Percentiles rank a stretch among this genome's conserved stretches.
Evolutionary conservation across 1,284 basidiomycete species (phyloP).

Genomic region (Spongispora temasekensis): DNA sequence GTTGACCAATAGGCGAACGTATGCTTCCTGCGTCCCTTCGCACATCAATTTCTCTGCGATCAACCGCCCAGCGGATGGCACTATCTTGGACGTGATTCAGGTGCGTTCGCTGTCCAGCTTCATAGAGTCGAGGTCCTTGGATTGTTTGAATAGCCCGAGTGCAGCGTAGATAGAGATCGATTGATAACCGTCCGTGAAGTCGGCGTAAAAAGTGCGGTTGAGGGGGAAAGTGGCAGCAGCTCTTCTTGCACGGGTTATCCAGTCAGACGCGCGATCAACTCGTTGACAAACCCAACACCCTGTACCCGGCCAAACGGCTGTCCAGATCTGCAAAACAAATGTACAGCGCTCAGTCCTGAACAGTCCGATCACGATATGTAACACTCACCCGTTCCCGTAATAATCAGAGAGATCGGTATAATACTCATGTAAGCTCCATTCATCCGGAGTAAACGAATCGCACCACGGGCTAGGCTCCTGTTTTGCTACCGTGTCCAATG

Average conservation of each 20-base stretch:
- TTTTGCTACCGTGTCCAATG: constrained; percentile 17
- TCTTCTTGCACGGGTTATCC: constrained; percentile 58
- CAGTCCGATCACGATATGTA: neutral
- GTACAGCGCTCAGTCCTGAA: neutral
- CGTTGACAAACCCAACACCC: constrained; percentile 82
- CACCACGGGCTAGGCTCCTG: constrained; percentile 69
- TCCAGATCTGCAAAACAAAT: constrained; percentile 50
- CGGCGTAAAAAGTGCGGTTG: constrained; percentile 39
- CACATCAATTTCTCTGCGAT: neutral
- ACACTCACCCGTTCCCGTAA: constrained; percentile 67
- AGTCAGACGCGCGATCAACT: constrained; percentile 79
- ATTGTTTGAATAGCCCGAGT: constrained; percentile 61
- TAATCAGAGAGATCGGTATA: constrained; percentile 72
- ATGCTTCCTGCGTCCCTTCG: neutral
- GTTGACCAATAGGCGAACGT: constrained; percentile 1
- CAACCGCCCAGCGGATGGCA: neutral
- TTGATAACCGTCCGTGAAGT: constrained; percentile 78
- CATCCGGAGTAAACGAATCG: constrained; percentile 54
- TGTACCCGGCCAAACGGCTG: constrained; percentile 66
- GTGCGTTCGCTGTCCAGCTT: constrained; percentile 30
- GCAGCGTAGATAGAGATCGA: constrained; percentile 78
- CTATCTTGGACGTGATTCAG: neutral
- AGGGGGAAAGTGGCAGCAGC: constrained; percentile 71
- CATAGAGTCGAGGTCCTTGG: constrained; percentile 44
- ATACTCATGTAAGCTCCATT: constrained; percentile 69